Evolutionary conservation across 1,284 basidiomycete species (phyloP).

Genomic region (Termitomyces sp.): DNA sequence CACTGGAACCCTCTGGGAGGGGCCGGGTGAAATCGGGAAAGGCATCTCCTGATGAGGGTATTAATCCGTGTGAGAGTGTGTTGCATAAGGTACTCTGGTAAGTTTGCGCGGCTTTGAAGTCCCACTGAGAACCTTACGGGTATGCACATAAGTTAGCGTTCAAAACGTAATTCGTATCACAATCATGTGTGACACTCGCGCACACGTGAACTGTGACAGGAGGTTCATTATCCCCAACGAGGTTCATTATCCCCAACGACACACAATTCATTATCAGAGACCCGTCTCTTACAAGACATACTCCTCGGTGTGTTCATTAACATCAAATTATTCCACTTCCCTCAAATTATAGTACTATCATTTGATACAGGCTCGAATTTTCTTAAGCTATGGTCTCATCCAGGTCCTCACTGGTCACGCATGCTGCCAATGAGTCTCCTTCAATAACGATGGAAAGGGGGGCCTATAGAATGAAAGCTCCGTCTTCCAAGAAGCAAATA

Average conservation of each 20-base stretch:
- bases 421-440: slow-evolving; percentile 43
- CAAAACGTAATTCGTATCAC: not conserved
- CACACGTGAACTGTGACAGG: not conserved
- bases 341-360: not conserved
- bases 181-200: not conserved
- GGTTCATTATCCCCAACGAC: too few relatives aligned
- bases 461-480: slow-evolving; percentile 53
- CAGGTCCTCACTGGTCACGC: slow-evolving; percentile 21
- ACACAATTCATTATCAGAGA: not conserved
- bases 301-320: not conserved
- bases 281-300: not conserved
- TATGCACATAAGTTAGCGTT: too few relatives aligned
- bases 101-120: not conserved
- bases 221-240: too few relatives aligned
- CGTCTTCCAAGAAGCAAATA: slow-evolving; percentile 21
- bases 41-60: not conserved
- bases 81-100: not conserved
- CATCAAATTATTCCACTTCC: not conserved
- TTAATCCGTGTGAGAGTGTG: not conserved
- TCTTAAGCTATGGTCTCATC: slow-evolving; percentile 23
- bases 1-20: not conserved
- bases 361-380: not conserved
- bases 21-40: not conserved
- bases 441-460: slow-evolving; percentile 61
- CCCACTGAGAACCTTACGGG: not conserved